Evolutionary conservation across 805 yeast species (phyloP).

Genomic region (Brettanomyces nanus): DNA sequence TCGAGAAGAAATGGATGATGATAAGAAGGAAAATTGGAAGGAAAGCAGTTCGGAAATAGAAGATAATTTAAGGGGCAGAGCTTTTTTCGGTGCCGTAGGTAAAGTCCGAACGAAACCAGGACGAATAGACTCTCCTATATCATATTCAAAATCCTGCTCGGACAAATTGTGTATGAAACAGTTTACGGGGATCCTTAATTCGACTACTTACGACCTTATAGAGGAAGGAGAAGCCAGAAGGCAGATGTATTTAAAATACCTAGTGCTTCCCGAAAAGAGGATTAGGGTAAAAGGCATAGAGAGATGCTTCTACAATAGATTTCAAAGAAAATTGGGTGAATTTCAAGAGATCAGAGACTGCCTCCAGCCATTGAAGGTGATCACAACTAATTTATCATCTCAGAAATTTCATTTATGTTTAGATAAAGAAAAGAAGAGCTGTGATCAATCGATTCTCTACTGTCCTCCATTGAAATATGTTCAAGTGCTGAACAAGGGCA

Average conservation of each 20-base stretch:
- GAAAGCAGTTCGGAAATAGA: not conserved
- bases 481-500: constrained; percentile 48
- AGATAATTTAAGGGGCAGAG: constrained; percentile 50
- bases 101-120: constrained; percentile 91
- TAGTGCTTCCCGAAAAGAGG: constrained; percentile 38
- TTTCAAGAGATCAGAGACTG: not conserved
- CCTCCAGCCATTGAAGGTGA: constrained; percentile 7
- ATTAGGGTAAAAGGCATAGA: constrained; percentile 22
- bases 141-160: constrained; percentile 80
- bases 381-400: constrained; percentile 10
- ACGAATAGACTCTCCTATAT: constrained; percentile 61
- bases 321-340: constrained; percentile 4
- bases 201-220: constrained; percentile 31
- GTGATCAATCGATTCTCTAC: constrained; percentile 22
- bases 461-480: constrained; percentile 14
- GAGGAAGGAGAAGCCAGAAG: constrained; percentile 16
- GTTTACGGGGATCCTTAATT: constrained; percentile 42
- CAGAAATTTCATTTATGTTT: not conserved
- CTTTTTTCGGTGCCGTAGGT: constrained; percentile 47
- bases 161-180: constrained; percentile 73
- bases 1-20: constrained; percentile 11
- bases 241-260: constrained; percentile 36
- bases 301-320: constrained; percentile 33
- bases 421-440: constrained; percentile 13
- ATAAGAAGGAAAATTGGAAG: not conserved